These are phyloP conservation scores for Globomyces pollinis-pini DNA, from an alignment of 192 early-diverging fungal species.

Conservation along the genomic window DNA sequence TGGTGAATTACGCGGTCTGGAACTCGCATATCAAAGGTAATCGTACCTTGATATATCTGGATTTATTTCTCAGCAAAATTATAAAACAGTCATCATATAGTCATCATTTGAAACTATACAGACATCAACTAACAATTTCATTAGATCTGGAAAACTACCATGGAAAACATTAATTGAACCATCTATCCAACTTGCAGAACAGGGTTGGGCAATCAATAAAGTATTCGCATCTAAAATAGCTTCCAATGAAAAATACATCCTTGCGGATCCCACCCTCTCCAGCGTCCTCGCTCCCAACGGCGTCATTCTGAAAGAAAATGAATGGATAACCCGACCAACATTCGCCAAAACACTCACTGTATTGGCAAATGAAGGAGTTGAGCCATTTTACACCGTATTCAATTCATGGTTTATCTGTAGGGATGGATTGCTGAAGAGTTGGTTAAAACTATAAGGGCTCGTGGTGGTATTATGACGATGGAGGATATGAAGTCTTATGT, in stretches of 20 bases:
- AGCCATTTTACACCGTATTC: constrained; percentile 41
- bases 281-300: constrained; percentile 67
- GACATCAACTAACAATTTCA: constrained; percentile 12
- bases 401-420: too few relatives aligned
- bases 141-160: constrained; percentile 72
- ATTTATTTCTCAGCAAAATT: not conserved
- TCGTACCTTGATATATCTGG: constrained; percentile 30
- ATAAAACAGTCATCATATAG: too few relatives aligned
- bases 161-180: constrained; percentile 77
- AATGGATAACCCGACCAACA: constrained; percentile 30
- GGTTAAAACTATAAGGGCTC: constrained; percentile 48
- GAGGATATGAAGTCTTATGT: constrained; percentile 67
- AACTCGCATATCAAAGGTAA: constrained; percentile 65
- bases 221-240: constrained; percentile 27
- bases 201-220: constrained; percentile 61
- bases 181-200: constrained; percentile 61
- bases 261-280: constrained; percentile 34
- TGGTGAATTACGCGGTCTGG: constrained; percentile 85
- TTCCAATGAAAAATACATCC: constrained; percentile 17
- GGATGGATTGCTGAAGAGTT: constrained; percentile 57
- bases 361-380: constrained; percentile 28
- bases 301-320: constrained; percentile 55
- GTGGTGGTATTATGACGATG: constrained; percentile 70
- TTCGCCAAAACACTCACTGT: constrained; percentile 23
- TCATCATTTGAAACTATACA: not conserved